Evolutionary conservation across 169 alveolate genomes (phyloP), one percentile per base, ranked within the genome.

Genomic region (Neospora caninum): DNA sequence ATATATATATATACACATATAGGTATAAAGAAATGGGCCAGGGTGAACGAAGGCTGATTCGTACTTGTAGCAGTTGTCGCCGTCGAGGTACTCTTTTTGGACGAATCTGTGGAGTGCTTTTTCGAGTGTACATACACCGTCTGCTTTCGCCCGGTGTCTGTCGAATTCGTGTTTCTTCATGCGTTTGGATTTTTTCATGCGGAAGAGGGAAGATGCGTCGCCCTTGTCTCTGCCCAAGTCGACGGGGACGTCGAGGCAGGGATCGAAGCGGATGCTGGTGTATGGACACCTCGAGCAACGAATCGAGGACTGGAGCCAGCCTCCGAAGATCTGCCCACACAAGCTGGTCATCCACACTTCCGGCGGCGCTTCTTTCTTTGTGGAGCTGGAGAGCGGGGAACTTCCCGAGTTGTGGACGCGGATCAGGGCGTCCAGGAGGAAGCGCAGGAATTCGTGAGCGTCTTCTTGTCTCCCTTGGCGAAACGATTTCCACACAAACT

Each of bases 381-480:
- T 18, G 2, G 82, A 18, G 38, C 42, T 31, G 29, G 86, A 78
- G 39, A 49, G 64, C 22, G 34, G 69, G 7, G 89, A 18, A 58
- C 89, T 42, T 45, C 78, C 10, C 43, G 54, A 25, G 80, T 58
- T 0, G 89, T 38, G 22, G 93, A 83, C 25, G 84, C 93, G 84
- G 54, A 93, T 96, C 80, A 96, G 80, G 0, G 97, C 96, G 78
- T 96, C 97, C 6, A 96, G 53, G 45, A 96, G 91, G 38, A 53
- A 96, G 7, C 97, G 89, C 49, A 96, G 78, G 92, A 96, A 96
- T 78, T 96, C 97, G 82, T 96, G 97, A 7, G 97, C 97, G 39
- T 96, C 97, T 31, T 96, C 97, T 94, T 95, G 96, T 34, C 95
- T 53, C 58, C 97, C 97, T 22, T 88, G 94, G n/a, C 96, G 80